Base-by-base conservation (phyloP, 176 grass and related monocot species). In the Oryza glumipatula region DNA sequence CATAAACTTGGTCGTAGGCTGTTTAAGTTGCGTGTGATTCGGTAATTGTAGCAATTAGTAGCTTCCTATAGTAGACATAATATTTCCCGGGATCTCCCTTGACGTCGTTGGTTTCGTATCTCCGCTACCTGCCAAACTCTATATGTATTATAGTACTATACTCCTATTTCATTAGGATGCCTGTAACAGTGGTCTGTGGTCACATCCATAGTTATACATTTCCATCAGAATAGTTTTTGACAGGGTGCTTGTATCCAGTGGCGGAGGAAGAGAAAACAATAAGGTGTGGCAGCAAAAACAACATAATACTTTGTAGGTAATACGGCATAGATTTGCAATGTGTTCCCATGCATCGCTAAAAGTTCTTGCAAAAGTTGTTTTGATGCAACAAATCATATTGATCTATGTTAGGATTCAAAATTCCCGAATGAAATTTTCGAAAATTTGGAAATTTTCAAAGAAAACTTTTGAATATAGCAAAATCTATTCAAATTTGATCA, bases 181-280 rank as follows among this genome's bases (percentile, higher is more conserved):
- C 56, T 66, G 72, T 66, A 24, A 61, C 17, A 11, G 21, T 45
- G 24, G 22, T 47, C 17, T 8, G 21, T 45, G 24, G 22, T 47
- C 70, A 35, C 30, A 26, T 78, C 24, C 13, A 67, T 21, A 52
- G 19, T 72, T 12, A 76, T 39, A 58, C 70, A 30, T 39, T 76
- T 61, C 26, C 15, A 64, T 58, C 44, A 39, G n/a, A 81, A 76
- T 52, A 72, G 24, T 51, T 71, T 71, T 36, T 64, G 66, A 54
- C 35, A 36, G 9, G 24, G 67, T 60, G 33, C 63, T 76, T 7
- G 28, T 30, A 67, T 22, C 84, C 33, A 36, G 35, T 36, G 35
- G 35, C 35, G 35, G 35, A 36, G 35, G 35, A 36, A 0, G 35
- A 36, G 35, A 36, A 36, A 36, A 36, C 0, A 36, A 36, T 4